Percentiles rank a stretch among this genome's conserved stretches.
phyloP scores from a whole-genome alignment of 805 yeast species.

The Hanseniaspora pseudoguilliermondii region DNA sequence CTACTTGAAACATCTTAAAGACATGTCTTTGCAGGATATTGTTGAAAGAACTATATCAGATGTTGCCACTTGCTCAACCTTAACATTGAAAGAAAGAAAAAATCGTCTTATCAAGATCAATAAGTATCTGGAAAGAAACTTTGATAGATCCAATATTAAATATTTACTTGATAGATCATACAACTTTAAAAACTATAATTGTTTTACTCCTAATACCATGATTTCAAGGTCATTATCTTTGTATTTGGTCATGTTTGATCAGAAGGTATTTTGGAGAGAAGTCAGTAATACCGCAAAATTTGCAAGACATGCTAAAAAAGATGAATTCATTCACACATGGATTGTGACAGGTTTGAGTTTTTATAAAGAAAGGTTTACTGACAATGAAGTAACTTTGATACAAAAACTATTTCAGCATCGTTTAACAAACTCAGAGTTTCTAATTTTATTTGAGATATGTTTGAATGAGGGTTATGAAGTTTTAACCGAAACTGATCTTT shows the following conservation, averaged over 20 bases:
- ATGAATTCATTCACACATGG: background rate
- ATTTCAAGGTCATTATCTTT: background rate
- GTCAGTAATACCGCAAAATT: background rate
- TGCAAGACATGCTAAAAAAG: background rate
- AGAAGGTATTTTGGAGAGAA: background rate
- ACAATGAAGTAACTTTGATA: background rate
- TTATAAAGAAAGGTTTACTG: background rate
- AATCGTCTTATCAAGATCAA: constrained; percentile 37
- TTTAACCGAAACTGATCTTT: background rate
- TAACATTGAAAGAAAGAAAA: constrained; percentile 14
- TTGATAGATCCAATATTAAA: constrained; percentile 19
- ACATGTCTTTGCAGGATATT: constrained; percentile 37
- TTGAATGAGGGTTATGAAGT: background rate
- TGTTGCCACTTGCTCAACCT: constrained; percentile 15
- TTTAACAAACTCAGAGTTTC: background rate
- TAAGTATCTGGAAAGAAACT: constrained; percentile 40
- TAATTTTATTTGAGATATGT: background rate
- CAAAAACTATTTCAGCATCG: background rate
- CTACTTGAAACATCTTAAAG: constrained; percentile 36
- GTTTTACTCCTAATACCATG: background rate
- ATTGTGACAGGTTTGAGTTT: background rate
- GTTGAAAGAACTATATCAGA: constrained; percentile 15
- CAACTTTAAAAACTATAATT: background rate
- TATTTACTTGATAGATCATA: background rate
- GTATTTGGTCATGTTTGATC: background rate